Percentiles rank a stretch among this genome's conserved stretches.
These are phyloP conservation scores for Baudoinia panamericana DNA, from an alignment of 495 filamentous ascomycete genomes.

Conservation along the genomic window DNA sequence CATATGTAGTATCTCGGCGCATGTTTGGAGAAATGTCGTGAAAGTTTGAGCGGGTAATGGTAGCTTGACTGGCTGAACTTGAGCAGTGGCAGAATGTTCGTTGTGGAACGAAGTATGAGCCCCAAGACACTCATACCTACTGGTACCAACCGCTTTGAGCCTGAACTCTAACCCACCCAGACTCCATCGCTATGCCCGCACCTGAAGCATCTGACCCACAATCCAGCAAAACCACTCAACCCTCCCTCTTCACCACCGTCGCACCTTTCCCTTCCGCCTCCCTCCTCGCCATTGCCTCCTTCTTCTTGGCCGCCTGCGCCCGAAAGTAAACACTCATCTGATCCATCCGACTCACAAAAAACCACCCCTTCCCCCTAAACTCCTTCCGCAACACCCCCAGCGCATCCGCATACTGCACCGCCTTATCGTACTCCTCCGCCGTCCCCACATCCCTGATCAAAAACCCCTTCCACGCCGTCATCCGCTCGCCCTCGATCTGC, in stretches of 20 bases:
- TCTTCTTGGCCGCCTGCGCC: slow-evolving; percentile 9
- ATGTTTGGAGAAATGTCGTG: no score
- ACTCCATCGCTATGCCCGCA: no score
- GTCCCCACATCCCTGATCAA: slow-evolving; percentile 79
- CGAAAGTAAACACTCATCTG: slow-evolving; percentile 18
- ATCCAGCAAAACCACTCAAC: not conserved
- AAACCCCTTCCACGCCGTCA: slow-evolving; percentile 68
- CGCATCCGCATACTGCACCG: slow-evolving; percentile 70
- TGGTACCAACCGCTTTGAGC: no score
- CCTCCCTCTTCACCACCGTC: slow-evolving; percentile 1
- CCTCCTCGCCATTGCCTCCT: slow-evolving; percentile 2
- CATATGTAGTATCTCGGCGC: no score
- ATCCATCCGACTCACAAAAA: slow-evolving; percentile 21
- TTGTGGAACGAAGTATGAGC: no score
- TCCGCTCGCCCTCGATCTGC: slow-evolving; percentile 93
- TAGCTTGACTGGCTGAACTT: no score
- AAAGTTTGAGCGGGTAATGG: no score
- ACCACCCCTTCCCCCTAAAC: slow-evolving; percentile 9
- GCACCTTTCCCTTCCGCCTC: slow-evolving; percentile 1
- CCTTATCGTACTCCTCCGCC: slow-evolving; percentile 60
- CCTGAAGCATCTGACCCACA: no score
- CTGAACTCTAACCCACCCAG: no score
- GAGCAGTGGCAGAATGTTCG: no score
- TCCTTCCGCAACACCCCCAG: slow-evolving; percentile 58
- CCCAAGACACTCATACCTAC: no score